Evolutionary conservation across 176 grass and related monocot genomes (phyloP).

Genomic region (Musa beccarii): DNA sequence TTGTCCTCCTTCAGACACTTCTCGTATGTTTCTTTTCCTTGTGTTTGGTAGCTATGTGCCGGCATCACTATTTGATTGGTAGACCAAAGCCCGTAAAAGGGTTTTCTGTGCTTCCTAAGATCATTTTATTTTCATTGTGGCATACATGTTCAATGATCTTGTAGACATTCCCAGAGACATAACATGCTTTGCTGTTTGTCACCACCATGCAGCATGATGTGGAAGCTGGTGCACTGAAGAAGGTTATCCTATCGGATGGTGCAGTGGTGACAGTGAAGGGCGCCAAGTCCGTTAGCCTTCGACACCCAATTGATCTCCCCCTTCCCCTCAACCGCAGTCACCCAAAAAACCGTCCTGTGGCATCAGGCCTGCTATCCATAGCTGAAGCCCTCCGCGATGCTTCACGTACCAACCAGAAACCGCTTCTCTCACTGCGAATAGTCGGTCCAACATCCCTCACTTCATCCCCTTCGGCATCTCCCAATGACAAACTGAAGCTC

Average conservation of each 20-base stretch:
- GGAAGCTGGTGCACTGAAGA: slow-evolving; percentile 81
- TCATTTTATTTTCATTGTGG: too few species aligned
- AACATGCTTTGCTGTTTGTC: neutral
- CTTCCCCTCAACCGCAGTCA: slow-evolving; percentile 76
- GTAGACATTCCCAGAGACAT: neutral
- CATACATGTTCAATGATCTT: too few species aligned
- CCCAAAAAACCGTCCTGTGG: slow-evolving; percentile 27
- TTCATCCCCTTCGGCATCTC: slow-evolving; percentile 58
- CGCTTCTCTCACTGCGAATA: slow-evolving; percentile 69
- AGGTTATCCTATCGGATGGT: slow-evolving; percentile 84
- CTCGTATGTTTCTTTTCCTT: too few species aligned
- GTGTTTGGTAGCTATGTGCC: too few species aligned
- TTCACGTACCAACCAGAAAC: slow-evolving; percentile 57
- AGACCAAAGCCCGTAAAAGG: too few species aligned
- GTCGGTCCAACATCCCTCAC: slow-evolving; percentile 58
- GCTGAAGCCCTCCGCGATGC: slow-evolving; percentile 55
- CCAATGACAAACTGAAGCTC: slow-evolving; percentile 75
- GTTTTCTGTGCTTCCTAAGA: too few species aligned
- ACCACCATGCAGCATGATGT: slow-evolving; percentile 68
- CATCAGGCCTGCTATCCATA: slow-evolving; percentile 52
- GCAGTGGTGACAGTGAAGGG: slow-evolving; percentile 78
- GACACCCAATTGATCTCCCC: slow-evolving; percentile 59
- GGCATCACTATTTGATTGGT: too few species aligned
- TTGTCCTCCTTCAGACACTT: too few species aligned
- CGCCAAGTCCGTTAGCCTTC: slow-evolving; percentile 71